These are phyloP conservation scores for Xanthoconium separans DNA, from an alignment of 1,284 basidiomycete species.

Conservation along the genomic window DNA sequence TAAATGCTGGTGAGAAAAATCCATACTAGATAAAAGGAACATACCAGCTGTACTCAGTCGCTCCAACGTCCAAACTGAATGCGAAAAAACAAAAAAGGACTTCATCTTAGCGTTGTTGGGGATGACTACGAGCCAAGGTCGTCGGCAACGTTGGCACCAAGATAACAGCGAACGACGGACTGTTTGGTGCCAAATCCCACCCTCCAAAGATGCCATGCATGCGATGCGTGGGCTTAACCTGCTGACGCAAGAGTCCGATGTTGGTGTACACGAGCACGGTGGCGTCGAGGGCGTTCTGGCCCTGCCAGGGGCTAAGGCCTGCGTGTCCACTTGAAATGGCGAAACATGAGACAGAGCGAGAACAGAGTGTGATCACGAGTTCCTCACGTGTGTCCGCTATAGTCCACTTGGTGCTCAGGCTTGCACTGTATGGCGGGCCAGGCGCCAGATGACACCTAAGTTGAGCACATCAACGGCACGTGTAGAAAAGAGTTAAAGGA, in stretches of 20 bases:
- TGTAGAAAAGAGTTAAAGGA: neutral
- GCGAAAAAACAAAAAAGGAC: too few relatives aligned
- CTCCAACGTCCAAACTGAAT: too few relatives aligned
- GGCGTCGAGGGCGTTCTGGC: constrained; percentile 74
- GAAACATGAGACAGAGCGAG: neutral
- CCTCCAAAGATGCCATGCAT: constrained; percentile 67
- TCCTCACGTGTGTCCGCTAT: constrained; percentile 56
- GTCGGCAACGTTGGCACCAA: too few relatives aligned
- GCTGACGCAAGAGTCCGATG: constrained; percentile 71
- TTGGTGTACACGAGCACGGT: constrained; percentile 72
- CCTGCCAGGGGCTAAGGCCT: constrained; percentile 71
- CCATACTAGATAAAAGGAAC: too few relatives aligned
- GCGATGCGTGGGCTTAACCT: constrained; percentile 60
- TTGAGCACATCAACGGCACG: neutral
- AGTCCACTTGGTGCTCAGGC: constrained; percentile 50
- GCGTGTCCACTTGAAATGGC: constrained; percentile 55
- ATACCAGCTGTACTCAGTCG: too few relatives aligned
- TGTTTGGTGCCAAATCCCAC: constrained; percentile 60
- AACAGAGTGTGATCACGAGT: neutral
- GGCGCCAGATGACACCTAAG: constrained; percentile 62
- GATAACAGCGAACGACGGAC: too few relatives aligned
- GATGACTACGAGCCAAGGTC: too few relatives aligned
- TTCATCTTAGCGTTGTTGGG: too few relatives aligned
- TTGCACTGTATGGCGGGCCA: constrained; percentile 50
- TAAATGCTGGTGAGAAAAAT: too few relatives aligned